Evolutionary conservation across 768 basidiomycete genomes (phyloP), one percentile per base, ranked within the genome.

Genomic region (Kwoniella sp.): DNA sequence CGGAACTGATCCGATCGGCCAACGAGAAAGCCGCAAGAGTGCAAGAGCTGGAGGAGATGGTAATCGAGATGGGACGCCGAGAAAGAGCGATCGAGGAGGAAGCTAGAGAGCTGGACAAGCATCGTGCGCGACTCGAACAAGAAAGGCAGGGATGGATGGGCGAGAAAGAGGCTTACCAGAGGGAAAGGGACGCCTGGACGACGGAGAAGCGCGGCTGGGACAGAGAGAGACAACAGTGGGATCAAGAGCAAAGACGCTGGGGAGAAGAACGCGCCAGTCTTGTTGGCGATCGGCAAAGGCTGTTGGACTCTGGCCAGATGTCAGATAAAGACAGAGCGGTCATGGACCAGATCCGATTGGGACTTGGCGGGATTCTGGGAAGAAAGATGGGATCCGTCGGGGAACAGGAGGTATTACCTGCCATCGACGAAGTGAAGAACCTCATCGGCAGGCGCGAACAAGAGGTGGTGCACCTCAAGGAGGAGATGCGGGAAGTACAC

Each of bases 401-500:
- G n/a, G 71, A 72, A 30, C 50, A 57, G 7, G 77, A 79, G 45
- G 55, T 76, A 12, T 58, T 70, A 13, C 67, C 66, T 47, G 73
- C 73, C 1, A 41, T 75, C 20, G 67, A 73, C 25, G 73, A 76
- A 31, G 63, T 80, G 28, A 66, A 48, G 38, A 54, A n/a, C 2
- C 23, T 73, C 31, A 63, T 77, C 22, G 57, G 71, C 38, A 58
- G 68, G 52, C 56, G 75, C 22, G 78, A 79, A 55, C 70, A 67
- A 59, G 76, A 79, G 55, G 66, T 79, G 26, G 63, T 59, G 5
- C 59, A 65, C 28, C 63, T 78, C 47, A 68, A 62, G 38, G 74
- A 73, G 20, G 80, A 82, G 67, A 74, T 81, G 75, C 65, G 69
- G 58, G 77, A 79, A 58, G 78, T 80, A 26, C 77, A 72, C 34